Evolutionary conservation across 805 yeast species (phyloP), one percentile per base, ranked within the genome.

Genomic region (Candida maltosa): DNA sequence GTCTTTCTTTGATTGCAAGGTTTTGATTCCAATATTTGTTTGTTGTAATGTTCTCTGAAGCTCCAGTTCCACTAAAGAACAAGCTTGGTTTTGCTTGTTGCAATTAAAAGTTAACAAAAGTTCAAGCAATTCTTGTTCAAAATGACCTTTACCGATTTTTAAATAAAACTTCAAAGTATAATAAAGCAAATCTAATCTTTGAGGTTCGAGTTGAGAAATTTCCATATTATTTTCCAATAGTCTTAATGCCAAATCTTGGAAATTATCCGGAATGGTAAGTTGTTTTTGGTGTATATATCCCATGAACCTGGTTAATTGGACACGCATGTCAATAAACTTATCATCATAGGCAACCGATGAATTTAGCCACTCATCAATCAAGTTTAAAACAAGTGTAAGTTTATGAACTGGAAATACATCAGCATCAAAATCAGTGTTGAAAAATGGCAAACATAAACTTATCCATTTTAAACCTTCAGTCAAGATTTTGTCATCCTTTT

Each of bases 401-500:
- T 93, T 70, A 48, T 80, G 88, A 3, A 73, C 65, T 5, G 86
- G 82, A 17, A 84, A 58, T 2, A 78, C 66, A n/a, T 52, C 57
- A 29, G 57, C 60, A 12, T 57, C 65, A 6, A 45, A 44, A 17
- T 62, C 66, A 2, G 57, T 39, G 33, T 56, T 49, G 14, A 59
- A 48, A 39, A 77, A 62, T 38, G 68, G 62, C 31, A 64, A 68
- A 26, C 82, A 56, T 3, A 80, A 45, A 1, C 77, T 59, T 4
- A 83, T 39, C 53, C 71, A 69, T 11, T 53, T 56, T 23, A 76
- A 51, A 0, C 83, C 83, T 2, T 51, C 51, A 2, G 48, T 31
- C 6, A 68, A 34, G 9, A 80, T 65, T 21, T 72, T 72, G 0
- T 55, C 34, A 5, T 51, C 44, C 2, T 69, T 47, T 33, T 65